A percentile compares a stretch with the other conserved stretches of the same genome.
Evolutionary conservation across 1,284 basidiomycete species (phyloP).

Genomic region (Heimioporus retisporus): DNA sequence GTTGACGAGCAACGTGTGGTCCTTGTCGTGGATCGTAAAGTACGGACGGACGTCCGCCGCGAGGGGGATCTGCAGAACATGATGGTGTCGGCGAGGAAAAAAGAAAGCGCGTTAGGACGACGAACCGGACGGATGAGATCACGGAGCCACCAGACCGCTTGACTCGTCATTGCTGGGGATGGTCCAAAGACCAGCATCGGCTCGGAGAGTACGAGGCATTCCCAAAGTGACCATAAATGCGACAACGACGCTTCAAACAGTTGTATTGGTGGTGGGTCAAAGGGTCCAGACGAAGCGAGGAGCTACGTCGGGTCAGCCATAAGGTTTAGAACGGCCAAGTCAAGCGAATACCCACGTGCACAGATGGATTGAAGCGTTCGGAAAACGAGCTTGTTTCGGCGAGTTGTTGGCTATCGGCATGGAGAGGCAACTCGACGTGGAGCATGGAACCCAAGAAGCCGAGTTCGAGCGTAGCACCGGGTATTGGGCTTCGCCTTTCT

Average conservation of each 20-base stretch:
- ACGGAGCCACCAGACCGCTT: conserved; percentile 92
- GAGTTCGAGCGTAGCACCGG: conserved; percentile 76
- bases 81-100: conserved; percentile 3
- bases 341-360: conserved; percentile 51
- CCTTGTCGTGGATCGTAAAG: conserved; percentile 95
- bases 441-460: conserved; percentile 86
- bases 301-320: conserved; percentile 57
- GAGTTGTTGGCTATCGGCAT: conserved; percentile 78
- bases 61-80: conserved; percentile 73
- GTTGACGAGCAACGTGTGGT: conserved; percentile 83
- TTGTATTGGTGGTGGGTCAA: conserved; percentile 74
- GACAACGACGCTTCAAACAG: conserved; percentile 82
- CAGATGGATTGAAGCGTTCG: conserved; percentile 57
- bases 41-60: conserved; percentile 93
- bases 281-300: conserved; percentile 80
- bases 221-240: conserved; percentile 95
- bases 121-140: conserved; percentile 89
- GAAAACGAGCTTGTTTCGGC: conserved; percentile 59
- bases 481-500: conserved; percentile 76
- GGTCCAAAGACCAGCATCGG: conserved; percentile 89
- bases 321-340: too few relatives aligned
- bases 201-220: conserved; percentile 90
- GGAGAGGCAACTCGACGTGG: conserved; percentile 77
- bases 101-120: conserved; percentile 12
- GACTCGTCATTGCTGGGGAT: conserved; percentile 84